phyloP scores from a whole-genome alignment of 1,284 basidiomycete genomes.

The Hemileia vastatrix region DNA sequence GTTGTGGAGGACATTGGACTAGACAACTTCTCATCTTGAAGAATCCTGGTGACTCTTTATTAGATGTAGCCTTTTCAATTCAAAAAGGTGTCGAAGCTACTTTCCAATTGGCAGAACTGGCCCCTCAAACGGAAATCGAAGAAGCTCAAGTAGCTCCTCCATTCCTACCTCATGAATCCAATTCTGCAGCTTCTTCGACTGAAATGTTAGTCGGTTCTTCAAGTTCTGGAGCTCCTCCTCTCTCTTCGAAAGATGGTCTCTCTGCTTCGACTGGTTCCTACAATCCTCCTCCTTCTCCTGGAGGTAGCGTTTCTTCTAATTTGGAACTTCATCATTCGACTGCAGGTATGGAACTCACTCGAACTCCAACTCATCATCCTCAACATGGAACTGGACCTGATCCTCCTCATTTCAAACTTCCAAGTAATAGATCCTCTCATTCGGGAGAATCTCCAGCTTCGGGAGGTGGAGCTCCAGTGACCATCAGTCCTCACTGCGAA shows the following conservation, averaged over 20 bases:
- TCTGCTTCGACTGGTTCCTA: no score
- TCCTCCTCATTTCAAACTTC: slow-evolving; percentile 30
- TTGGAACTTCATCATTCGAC: background rate
- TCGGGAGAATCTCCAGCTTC: background rate
- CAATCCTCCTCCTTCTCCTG: background rate
- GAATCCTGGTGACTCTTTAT: slow-evolving; percentile 47
- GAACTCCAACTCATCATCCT: slow-evolving; percentile 34
- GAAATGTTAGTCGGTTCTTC: background rate
- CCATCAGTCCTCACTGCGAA: background rate
- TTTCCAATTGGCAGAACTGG: slow-evolving; percentile 47
- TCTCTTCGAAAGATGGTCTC: background rate
- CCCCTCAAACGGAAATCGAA: slow-evolving; percentile 33
- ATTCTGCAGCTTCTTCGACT: background rate
- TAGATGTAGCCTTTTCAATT: no score
- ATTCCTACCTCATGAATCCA: slow-evolving; percentile 27
- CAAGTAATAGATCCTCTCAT: slow-evolving; percentile 6
- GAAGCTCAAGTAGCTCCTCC: slow-evolving; percentile 26
- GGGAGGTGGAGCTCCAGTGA: background rate
- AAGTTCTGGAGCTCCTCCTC: background rate
- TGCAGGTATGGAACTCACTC: slow-evolving; percentile 26
- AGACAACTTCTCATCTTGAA: slow-evolving; percentile 48
- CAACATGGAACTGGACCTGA: slow-evolving; percentile 23
- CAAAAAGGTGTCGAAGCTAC: slow-evolving; percentile 47
- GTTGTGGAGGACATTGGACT: slow-evolving; percentile 48
- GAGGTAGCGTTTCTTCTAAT: background rate